Evolutionary conservation across 2,329 filamentous ascomycete genomes (phyloP).

Genomic region (Botrytis byssoidea): DNA sequence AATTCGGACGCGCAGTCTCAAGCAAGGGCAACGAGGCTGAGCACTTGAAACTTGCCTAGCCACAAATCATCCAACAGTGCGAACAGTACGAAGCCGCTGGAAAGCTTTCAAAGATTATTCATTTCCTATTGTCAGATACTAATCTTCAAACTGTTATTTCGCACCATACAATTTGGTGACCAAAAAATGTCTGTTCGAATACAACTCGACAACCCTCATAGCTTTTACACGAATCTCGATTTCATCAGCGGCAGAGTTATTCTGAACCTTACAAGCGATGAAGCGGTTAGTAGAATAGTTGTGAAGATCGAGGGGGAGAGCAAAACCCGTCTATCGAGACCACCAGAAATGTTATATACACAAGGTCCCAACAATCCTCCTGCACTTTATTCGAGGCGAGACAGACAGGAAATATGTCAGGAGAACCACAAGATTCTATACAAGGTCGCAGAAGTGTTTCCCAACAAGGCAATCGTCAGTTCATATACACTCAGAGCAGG

Average conservation of each 20-base stretch:
- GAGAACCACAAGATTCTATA: slow-evolving; percentile 75
- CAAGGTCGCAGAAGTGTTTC: slow-evolving; percentile 70
- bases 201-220: slow-evolving; percentile 62
- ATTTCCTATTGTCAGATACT: not conserved
- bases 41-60: slow-evolving; percentile 10
- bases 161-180: not conserved
- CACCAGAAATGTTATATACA: slow-evolving; percentile 20
- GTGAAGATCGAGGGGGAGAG: slow-evolving; percentile 84
- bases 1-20: not conserved
- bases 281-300: slow-evolving; percentile 69
- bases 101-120: slow-evolving; percentile 6
- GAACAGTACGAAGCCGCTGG: not conserved
- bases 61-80: slow-evolving; percentile 11
- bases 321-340: slow-evolving; percentile 52
- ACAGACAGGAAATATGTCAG: slow-evolving; percentile 42
- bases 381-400: slow-evolving; percentile 24
- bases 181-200: slow-evolving; percentile 66
- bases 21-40: slow-evolving; percentile 17
- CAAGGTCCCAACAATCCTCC: slow-evolving; percentile 25
- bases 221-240: slow-evolving; percentile 80
- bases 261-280: slow-evolving; percentile 60
- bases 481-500: slow-evolving; percentile 64
- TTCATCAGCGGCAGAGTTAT: slow-evolving; percentile 62
- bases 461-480: slow-evolving; percentile 40
- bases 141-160: not conserved